These are phyloP conservation scores for Malus hybrid DNA, from an alignment of 331 rosid species.

Conservation along the genomic window DNA sequence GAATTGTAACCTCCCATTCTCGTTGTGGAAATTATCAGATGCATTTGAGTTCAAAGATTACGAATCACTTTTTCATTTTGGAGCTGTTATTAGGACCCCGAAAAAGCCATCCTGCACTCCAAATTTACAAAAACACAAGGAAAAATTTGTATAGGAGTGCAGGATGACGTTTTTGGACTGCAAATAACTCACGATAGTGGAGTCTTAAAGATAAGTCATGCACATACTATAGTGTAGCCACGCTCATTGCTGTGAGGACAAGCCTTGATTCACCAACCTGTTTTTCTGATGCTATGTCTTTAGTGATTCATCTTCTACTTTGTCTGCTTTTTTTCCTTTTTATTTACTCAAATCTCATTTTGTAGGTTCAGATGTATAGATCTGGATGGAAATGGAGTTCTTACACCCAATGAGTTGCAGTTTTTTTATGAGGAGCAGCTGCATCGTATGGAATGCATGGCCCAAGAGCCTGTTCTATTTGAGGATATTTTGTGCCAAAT, in stretches of 20 bases:
- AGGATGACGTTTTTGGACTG: neutral
- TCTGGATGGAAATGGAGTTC: slow-evolving; percentile 91
- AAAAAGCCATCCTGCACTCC: neutral
- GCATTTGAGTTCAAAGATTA: neutral
- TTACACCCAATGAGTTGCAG: slow-evolving; percentile 88
- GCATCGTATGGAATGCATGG: slow-evolving; percentile 99
- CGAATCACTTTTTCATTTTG: neutral
- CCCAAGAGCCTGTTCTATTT: slow-evolving; percentile 90
- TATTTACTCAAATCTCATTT: slow-evolving; percentile 12
- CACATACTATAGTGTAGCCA: neutral
- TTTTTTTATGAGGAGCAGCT: slow-evolving; percentile 97
- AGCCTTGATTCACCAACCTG: neutral
- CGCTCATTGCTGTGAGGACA: neutral
- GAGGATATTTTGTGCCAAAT: slow-evolving; percentile 95
- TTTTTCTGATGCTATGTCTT: neutral
- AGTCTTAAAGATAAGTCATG: neutral
- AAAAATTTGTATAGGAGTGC: neutral
- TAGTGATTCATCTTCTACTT: neutral
- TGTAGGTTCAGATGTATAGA: slow-evolving; percentile 95
- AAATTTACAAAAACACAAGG: neutral
- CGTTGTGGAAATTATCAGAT: neutral
- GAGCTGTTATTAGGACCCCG: neutral
- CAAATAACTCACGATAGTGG: no score
- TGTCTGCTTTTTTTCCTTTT: neutral
- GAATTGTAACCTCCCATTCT: neutral